phyloP scores from a whole-genome alignment of 495 filamentous ascomycete species.

The Trichoderma parareesei region DNA sequence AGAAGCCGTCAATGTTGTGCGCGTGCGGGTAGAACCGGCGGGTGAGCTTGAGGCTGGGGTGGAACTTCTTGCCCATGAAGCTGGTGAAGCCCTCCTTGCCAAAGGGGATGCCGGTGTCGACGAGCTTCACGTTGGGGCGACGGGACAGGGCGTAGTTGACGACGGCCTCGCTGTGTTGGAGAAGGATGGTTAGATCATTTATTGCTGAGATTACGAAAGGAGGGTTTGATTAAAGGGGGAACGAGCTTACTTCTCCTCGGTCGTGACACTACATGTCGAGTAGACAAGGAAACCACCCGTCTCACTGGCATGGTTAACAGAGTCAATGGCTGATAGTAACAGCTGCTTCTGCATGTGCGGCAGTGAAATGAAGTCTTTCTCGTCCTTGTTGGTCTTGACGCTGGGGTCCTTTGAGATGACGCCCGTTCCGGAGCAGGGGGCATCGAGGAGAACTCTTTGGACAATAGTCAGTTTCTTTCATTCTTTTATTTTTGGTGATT shows the following conservation, averaged over 20 bases:
- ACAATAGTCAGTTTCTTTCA: neutral
- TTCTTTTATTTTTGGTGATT: neutral
- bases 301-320: conserved; percentile 72
- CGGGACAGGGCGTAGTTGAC: conserved; percentile 87
- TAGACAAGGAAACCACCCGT: conserved; percentile 94
- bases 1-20: conserved; percentile 98
- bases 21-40: conserved; percentile 88
- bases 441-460: conserved; percentile 28
- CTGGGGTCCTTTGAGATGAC: conserved; percentile 93
- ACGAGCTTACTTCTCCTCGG: conserved; percentile 64
- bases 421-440: conserved; percentile 43
- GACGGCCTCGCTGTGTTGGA: conserved; percentile 54
- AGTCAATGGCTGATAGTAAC: conserved; percentile 88
- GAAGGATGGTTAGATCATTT: neutral
- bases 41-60: conserved; percentile 74
- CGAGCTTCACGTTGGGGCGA: conserved; percentile 86
- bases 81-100: conserved; percentile 83
- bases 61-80: conserved; percentile 84
- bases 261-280: conserved; percentile 84
- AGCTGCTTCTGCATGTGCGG: conserved; percentile 94
- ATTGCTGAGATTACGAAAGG: no score
- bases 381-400: conserved; percentile 95
- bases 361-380: conserved; percentile 82
- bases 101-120: conserved; percentile 88
- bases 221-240: no score